Conservation (phyloP, 345 rosid species). For the Noccaea bulbosa region DNA sequence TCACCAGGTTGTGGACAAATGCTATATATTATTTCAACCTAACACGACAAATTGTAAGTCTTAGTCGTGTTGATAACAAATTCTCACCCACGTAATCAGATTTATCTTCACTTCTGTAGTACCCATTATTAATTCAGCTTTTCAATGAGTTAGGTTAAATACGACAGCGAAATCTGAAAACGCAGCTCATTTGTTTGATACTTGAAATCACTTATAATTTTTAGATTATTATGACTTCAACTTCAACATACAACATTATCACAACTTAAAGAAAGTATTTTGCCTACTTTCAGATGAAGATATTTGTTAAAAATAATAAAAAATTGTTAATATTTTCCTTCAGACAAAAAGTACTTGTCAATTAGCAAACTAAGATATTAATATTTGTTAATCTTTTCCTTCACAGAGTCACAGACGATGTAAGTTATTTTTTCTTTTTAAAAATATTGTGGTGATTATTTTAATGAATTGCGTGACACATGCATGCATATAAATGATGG, state of each 20-base stretch:
- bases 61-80: conserved; percentile 38
- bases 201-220: conserved; percentile 16
- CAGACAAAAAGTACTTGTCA: not conserved
- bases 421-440: not conserved
- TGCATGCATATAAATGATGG: conserved; percentile 27
- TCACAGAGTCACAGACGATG: not conserved
- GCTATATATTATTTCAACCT: conserved; percentile 20
- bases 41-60: conserved; percentile 40
- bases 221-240: conserved; percentile 10
- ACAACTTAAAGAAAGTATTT: not conserved
- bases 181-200: conserved; percentile 31
- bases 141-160: conserved; percentile 33
- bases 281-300: conserved; percentile 20
- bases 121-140: not conserved
- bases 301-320: too few species aligned
- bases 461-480: conserved; percentile 32
- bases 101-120: conserved; percentile 22
- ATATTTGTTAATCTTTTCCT: not conserved
- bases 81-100: conserved; percentile 37
- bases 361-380: conserved; percentile 8
- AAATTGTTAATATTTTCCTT: not conserved
- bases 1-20: conserved; percentile 38
- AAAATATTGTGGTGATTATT: not conserved
- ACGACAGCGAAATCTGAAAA: conserved; percentile 11
- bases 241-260: not conserved